Percentiles rank a stretch among this genome's conserved stretches.
Evolutionary conservation across 106 monocot species (phyloP).

Genomic region (Posidonia australis): DNA sequence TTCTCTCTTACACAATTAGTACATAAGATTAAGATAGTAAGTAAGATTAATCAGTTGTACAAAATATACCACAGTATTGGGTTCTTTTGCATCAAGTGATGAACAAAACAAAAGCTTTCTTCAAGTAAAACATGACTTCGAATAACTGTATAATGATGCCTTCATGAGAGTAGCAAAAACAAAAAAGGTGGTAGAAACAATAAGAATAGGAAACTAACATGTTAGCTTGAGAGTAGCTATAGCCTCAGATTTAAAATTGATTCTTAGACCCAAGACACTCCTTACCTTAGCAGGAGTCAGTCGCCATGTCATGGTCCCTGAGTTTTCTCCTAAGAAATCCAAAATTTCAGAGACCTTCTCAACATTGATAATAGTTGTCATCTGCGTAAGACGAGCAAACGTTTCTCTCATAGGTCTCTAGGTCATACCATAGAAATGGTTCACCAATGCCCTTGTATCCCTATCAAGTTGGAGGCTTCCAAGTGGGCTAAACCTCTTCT

Average conservation of each 20-base stretch:
- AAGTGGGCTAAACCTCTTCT: constrained; percentile 88
- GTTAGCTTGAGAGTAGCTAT: constrained; percentile 76
- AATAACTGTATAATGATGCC: background rate
- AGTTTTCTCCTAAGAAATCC: constrained; percentile 97
- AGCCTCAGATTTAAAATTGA: no score
- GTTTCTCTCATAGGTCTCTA: constrained; percentile 89
- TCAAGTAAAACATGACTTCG: no score
- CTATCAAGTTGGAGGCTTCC: constrained; percentile 88
- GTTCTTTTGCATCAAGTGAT: no score
- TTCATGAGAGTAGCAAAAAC: background rate
- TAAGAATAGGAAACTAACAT: background rate
- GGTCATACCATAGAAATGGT: constrained; percentile 83
- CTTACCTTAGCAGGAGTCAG: constrained; percentile 90
- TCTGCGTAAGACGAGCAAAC: constrained; percentile 89
- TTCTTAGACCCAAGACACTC: constrained; percentile 67
- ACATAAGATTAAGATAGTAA: no score
- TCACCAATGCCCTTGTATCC: constrained; percentile 81
- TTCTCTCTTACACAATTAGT: no score
- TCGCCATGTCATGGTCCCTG: constrained; percentile 90
- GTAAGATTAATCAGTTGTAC: no score
- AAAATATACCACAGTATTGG: no score
- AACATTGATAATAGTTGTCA: constrained; percentile 77
- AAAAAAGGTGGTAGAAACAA: background rate
- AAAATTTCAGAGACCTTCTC: constrained; percentile 91
- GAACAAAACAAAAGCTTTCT: no score